Evolutionary conservation across 106 monocot genomes (phyloP).

Genomic region (Vanilla planifolia): DNA sequence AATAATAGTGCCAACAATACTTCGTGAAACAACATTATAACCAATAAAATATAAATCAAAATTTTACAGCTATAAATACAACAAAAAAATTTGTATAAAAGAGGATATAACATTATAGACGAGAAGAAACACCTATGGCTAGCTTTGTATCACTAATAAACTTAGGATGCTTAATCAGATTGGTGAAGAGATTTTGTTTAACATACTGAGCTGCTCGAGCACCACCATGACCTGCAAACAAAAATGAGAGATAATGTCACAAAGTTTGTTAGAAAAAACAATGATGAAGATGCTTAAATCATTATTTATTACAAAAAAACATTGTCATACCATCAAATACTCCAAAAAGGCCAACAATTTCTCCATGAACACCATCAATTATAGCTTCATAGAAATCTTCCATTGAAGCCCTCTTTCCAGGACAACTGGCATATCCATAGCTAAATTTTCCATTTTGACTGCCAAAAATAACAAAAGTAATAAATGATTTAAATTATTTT

Average conservation of each 20-base stretch:
- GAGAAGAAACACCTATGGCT: constrained; percentile 25
- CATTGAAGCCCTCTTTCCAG: constrained; percentile 4
- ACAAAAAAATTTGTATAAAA: too few species aligned
- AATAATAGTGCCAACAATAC: too few species aligned
- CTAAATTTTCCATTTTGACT: constrained; percentile 8
- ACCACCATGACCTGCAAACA: constrained; percentile 30
- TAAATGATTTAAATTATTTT: too few species aligned
- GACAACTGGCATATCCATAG: constrained; percentile 11
- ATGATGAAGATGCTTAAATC: background rate
- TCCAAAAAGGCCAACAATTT: constrained; percentile 13
- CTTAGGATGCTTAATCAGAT: constrained; percentile 27
- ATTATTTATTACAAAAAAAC: background rate
- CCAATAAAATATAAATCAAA: too few species aligned
- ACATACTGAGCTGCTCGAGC: constrained; percentile 33
- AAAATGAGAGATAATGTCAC: background rate
- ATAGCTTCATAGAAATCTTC: constrained; percentile 9
- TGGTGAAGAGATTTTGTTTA: constrained; percentile 40
- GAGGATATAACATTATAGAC: background rate
- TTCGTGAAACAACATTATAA: too few species aligned
- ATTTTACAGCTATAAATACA: background rate
- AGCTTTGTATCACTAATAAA: constrained; percentile 29
- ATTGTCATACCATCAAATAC: constrained; percentile 5
- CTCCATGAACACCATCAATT: constrained; percentile 5
- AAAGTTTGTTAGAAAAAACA: background rate
- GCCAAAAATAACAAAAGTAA: background rate